Evolutionary conservation across 2,329 filamentous ascomycete genomes (phyloP), one percentile per base, ranked within the genome.

Genomic region (Pseudocercospora musae): DNA sequence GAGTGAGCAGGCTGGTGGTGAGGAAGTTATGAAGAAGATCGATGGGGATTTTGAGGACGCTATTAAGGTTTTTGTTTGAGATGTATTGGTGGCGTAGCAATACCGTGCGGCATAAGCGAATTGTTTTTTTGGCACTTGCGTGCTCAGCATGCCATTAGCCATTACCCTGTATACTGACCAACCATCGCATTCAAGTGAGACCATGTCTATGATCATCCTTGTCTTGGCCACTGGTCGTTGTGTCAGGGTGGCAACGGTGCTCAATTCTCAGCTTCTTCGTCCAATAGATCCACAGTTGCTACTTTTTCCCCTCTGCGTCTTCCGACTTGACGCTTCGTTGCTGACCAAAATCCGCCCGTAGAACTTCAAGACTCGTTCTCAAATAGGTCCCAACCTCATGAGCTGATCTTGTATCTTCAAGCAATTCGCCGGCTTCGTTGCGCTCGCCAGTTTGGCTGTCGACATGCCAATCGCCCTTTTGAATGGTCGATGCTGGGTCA

Each of bases 1-100:
- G 42, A 54, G 42, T n/a, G 56, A 64, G 55, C 62, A 46, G 23
- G 42, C 33, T 18, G 62, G 59, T 29, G 66, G 62, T 1, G 48
- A 65, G 58, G 58, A 61, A 25, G 62, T 62, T 7, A 53, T 66
- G 44, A 54, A 62, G 49, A 57, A 57, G 44, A 60, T 69, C 20
- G 67, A 69, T 65, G 64, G 23, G 9, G 62, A 66, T 53, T 69
- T 69, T 59, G 66, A 65, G 40, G 62, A 64, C 9, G 62, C 64
- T 1, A 55, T 69, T 18, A 63, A 65, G 62, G 29, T 49, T n/a
- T 69, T 68, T 60, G 64, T 59, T 52, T 68, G 31, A 40, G 37
- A 18, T n/a, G 13, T 18, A 18, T 18, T 18, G 6, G 5, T 40
- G 9, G 15, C 13, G 37, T n/a, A 7, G 37, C 37, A 15, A 40